These are phyloP conservation scores for Actinomortierella ambigua DNA, from an alignment of 371 early-diverging fungal species.

Conservation along the genomic window DNA sequence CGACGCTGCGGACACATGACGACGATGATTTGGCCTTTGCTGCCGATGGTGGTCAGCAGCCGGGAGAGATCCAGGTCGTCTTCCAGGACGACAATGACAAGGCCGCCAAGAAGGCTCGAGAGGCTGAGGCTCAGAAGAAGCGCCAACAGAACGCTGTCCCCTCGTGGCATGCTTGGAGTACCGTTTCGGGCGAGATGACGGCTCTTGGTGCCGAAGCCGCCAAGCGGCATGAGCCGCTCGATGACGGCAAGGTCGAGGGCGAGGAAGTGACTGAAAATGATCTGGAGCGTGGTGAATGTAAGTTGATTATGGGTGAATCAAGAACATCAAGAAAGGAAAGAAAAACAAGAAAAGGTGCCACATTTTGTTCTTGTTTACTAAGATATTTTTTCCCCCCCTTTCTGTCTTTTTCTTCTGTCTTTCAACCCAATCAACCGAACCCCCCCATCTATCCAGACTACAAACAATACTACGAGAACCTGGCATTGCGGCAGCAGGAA, in stretches of 20 bases:
- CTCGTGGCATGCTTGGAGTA: constrained; percentile 80
- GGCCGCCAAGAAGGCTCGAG: constrained; percentile 68
- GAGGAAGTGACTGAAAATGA: constrained; percentile 55
- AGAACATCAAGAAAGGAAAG: background rate
- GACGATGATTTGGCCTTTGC: constrained; percentile 68
- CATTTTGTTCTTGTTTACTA: background rate
- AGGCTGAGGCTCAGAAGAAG: constrained; percentile 74
- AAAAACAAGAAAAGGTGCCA: background rate
- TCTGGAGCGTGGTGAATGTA: constrained; percentile 58
- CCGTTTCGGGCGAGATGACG: constrained; percentile 64
- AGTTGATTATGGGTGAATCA: constrained; percentile 8
- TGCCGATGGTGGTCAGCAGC: constrained; percentile 73
- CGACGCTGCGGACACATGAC: constrained; percentile 28
- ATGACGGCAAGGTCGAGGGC: constrained; percentile 50
- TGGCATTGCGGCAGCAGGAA: constrained; percentile 22
- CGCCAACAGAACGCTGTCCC: constrained; percentile 81
- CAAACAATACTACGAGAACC: constrained; percentile 36
- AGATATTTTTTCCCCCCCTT: background rate
- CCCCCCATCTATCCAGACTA: constrained; percentile 8
- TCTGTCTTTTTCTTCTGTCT: background rate
- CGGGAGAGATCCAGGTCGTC: constrained; percentile 79
- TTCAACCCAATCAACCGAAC: no score
- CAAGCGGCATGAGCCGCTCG: constrained; percentile 42
- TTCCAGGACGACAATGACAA: constrained; percentile 76
- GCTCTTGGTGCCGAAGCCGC: constrained; percentile 46